These are phyloP conservation scores for Cryptococcus hybrid DNA, from an alignment of 1,284 basidiomycete genomes.

Conservation along the genomic window DNA sequence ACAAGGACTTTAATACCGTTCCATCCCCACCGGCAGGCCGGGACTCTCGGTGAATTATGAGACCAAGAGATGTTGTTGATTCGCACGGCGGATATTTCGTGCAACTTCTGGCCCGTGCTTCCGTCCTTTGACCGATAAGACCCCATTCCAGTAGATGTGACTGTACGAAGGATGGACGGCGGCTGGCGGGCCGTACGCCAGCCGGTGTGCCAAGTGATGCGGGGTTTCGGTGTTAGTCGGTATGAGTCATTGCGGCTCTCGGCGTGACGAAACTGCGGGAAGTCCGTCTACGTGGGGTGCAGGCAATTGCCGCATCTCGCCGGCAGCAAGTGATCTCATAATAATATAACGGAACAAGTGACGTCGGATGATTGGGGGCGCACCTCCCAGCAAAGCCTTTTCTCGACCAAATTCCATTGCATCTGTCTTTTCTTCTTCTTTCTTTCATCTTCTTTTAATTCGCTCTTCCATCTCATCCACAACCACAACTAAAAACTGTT, in stretches of 20 bases:
- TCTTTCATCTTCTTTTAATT: not conserved
- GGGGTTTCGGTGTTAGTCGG: constrained; percentile 4
- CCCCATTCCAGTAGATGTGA: too few relatives aligned
- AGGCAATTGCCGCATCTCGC: not conserved
- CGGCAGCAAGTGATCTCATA: not conserved
- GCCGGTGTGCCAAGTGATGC: too few relatives aligned
- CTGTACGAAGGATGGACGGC: too few relatives aligned
- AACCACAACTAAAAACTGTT: not conserved
- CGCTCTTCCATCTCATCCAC: not conserved
- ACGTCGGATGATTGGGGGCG: not conserved
- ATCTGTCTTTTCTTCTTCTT: not conserved
- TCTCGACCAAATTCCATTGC: not conserved
- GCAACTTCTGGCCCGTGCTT: too few relatives aligned
- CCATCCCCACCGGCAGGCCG: too few relatives aligned
- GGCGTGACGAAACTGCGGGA: too few relatives aligned
- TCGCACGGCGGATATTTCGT: too few relatives aligned
- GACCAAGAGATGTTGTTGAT: too few relatives aligned
- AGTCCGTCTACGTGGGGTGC: not conserved
- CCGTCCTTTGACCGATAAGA: too few relatives aligned
- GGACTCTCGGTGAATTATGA: too few relatives aligned
- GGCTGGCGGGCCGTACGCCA: too few relatives aligned
- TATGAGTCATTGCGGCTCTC: not conserved
- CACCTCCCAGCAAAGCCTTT: not conserved
- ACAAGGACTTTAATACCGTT: too few relatives aligned
- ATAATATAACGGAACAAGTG: not conserved